Evolutionary conservation across 345 rosid genomes (phyloP).

Genomic region (Cardamine occulta): DNA sequence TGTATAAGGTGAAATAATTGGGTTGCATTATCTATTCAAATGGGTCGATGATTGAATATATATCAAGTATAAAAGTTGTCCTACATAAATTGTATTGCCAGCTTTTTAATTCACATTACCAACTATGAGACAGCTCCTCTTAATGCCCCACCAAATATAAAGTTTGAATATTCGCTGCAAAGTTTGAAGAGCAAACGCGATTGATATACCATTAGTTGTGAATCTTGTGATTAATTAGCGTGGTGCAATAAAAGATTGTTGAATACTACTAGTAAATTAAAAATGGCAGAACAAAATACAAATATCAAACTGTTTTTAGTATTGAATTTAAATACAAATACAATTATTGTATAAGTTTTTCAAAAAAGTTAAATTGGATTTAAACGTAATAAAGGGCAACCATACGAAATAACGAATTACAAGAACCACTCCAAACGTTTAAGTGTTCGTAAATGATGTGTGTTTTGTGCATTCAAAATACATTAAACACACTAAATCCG

Average conservation of each 20-base stretch:
- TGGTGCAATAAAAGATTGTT: not conserved
- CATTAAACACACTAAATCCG: not conserved
- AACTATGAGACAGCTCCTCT: conserved; percentile 39
- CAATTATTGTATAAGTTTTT: not conserved
- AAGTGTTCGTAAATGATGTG: not conserved
- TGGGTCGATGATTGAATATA: conserved; percentile 26
- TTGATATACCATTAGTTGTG: conserved; percentile 26
- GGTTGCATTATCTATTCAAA: conserved; percentile 24
- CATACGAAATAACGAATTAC: not conserved
- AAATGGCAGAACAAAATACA: not conserved
- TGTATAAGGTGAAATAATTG: conserved; percentile 30
- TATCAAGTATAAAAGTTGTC: conserved; percentile 15
- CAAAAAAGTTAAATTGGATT: not conserved
- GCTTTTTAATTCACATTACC: conserved; percentile 38
- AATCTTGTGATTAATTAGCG: conserved; percentile 5
- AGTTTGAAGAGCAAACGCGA: conserved; percentile 31
- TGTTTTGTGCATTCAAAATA: not conserved
- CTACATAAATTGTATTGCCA: conserved; percentile 38
- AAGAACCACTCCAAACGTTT: not conserved
- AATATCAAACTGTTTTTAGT: not conserved
- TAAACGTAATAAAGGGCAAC: not conserved
- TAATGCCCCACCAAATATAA: conserved; percentile 23
- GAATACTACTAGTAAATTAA: not conserved
- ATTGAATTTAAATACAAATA: not conserved
- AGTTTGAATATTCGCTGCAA: conserved; percentile 37